Percentiles rank a stretch among this genome's conserved stretches.
Conservation (phyloP, 192 early-diverging fungal genomes). For the Glomus cerebriforme region DNA sequence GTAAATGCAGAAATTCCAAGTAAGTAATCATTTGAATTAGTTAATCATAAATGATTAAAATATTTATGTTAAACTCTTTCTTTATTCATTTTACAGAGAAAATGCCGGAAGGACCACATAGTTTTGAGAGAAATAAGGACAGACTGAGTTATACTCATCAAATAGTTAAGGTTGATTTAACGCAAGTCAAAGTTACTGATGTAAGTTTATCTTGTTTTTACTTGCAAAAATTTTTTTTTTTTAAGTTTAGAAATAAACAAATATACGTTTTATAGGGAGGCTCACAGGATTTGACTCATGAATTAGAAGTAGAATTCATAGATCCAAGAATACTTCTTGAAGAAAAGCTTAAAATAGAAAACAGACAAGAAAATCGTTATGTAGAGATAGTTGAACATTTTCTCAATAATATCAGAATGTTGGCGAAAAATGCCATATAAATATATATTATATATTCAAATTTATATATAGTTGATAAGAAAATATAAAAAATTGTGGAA, state of each 20-base stretch:
- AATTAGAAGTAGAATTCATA: slow-evolving; percentile 83
- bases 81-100: slow-evolving; percentile 38
- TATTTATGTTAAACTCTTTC: background rate
- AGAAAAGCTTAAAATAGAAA: slow-evolving; percentile 65
- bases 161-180: slow-evolving; percentile 84
- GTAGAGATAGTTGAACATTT: slow-evolving; percentile 71
- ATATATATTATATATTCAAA: no score
- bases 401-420: slow-evolving; percentile 76
- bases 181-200: slow-evolving; percentile 68
- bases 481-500: no score
- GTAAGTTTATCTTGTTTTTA: slow-evolving; percentile 39
- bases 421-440: slow-evolving; percentile 34
- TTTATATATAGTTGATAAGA: no score
- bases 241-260: background rate
- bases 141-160: slow-evolving; percentile 84
- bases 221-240: slow-evolving; percentile 1
- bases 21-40: slow-evolving; percentile 35
- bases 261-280: slow-evolving; percentile 40
- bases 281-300: slow-evolving; percentile 65
- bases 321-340: slow-evolving; percentile 52
- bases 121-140: slow-evolving; percentile 80
- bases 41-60: slow-evolving; percentile 10
- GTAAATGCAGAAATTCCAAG: slow-evolving; percentile 76
- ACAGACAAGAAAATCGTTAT: slow-evolving; percentile 63
- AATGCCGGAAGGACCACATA: slow-evolving; percentile 49